Conservation (phyloP, 495 filamentous ascomycete genomes). For the Antarctomyces pellizariae region DNA sequence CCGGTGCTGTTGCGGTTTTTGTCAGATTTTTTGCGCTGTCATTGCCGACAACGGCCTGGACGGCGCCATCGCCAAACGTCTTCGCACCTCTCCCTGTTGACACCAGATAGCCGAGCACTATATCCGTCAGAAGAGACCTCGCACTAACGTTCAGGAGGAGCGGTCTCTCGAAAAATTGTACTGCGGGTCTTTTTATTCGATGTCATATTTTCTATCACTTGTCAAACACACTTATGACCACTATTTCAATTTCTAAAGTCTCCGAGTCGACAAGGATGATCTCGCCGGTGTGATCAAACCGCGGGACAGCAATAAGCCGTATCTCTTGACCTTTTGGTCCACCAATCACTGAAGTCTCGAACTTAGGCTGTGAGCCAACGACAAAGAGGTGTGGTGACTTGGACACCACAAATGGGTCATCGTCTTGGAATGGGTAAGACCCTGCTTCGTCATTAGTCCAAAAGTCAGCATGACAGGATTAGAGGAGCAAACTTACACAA, state of each 20-base stretch:
- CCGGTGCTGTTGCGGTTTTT: no score
- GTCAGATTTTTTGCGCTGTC: no score
- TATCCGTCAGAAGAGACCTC: no score
- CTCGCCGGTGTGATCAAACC: slow-evolving; percentile 57
- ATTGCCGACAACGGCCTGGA: no score
- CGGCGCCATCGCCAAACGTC: no score
- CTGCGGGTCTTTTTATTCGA: no score
- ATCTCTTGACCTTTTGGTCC: slow-evolving; percentile 39
- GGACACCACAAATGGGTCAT: slow-evolving; percentile 66
- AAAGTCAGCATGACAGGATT: background rate
- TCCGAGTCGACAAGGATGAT: slow-evolving; percentile 72
- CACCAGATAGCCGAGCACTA: no score
- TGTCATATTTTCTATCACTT: no score
- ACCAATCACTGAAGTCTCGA: slow-evolving; percentile 47
- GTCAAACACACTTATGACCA: slow-evolving; percentile 34
- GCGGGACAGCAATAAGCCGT: slow-evolving; percentile 55
- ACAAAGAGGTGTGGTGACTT: slow-evolving; percentile 82
- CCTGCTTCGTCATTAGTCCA: slow-evolving; percentile 26
- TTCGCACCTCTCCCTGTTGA: no score
- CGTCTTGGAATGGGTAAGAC: slow-evolving; percentile 84
- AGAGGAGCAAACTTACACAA: slow-evolving; percentile 39
- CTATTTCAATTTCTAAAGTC: slow-evolving; percentile 50
- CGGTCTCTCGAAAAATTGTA: no score
- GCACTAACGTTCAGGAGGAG: no score
- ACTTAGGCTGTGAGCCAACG: slow-evolving; percentile 65